Base-by-base conservation (phyloP, 148 eudicot genomes). In the Drosera capensis region DNA sequence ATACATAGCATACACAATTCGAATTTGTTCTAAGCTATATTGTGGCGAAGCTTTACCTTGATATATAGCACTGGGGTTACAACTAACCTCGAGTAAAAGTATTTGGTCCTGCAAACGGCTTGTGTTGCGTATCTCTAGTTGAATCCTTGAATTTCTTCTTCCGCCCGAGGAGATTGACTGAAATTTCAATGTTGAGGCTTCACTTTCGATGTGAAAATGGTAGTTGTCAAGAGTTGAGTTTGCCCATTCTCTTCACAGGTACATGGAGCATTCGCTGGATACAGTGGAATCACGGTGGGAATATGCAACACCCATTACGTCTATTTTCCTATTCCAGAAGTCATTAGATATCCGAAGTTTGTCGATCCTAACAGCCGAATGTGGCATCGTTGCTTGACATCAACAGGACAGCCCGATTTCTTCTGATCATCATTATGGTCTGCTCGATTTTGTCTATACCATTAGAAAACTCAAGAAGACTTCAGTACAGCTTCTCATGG, bases 301-400 rank as follows among this genome's bases (percentile, higher is more conserved):
- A 63, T 77, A 37, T 92, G 95, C 65, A 92, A 92, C 57, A 85
- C 99, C 40, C 99, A 92, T 51, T 92, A 85, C 49, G 99, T 73
- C 40, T 92, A 92, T 69, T 79, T 92, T 40, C 99, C 99, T 2
- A 92, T 92, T 56, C 88, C 95, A 2, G 99, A 81, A 68, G 99
- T 92, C 54, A 92, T 92, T 23, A 68, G 72, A 26, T 68, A 85
- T 60, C 82, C 94, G n/a, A 71, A 68, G 48, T 57, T 62, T n/a
- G 76, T 92, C 0, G 95, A 92, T 68, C 94, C 86, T 8, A 85
- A 92, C 55, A 92, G 99, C 59, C 95, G 99, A 15, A 92, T 92
- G 99, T 92, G 99, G 99, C 99, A 92, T 60, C 95, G 95, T 73
- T 92, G 99, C 79, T 77, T 92, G 71, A 92, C 95, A 5, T 76